Percentiles rank a stretch among this genome's conserved stretches.
phyloP scores from a whole-genome alignment of 805 yeast genomes.

The Candida hispaniensis region DNA sequence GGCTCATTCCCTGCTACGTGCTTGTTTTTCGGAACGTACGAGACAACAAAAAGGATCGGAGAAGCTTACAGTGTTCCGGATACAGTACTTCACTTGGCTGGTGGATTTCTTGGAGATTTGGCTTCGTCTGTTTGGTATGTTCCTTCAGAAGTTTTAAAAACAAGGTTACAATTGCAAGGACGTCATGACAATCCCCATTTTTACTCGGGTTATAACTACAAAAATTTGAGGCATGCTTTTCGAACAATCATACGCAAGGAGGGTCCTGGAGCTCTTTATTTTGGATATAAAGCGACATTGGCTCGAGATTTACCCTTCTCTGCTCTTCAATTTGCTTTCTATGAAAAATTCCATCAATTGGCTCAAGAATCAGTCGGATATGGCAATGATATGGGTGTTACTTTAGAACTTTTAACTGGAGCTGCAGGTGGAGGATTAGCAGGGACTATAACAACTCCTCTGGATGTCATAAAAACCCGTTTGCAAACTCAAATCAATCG shows the following conservation, averaged over 20 bases:
- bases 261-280: constrained; percentile 66
- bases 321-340: constrained; percentile 91
- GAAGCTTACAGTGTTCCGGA: constrained; percentile 56
- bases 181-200: constrained; percentile 68
- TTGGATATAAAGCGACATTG: constrained; percentile 90
- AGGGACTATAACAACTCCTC: constrained; percentile 87
- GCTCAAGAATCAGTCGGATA: constrained; percentile 28
- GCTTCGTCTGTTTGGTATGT: constrained; percentile 83
- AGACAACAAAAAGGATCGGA: constrained; percentile 52
- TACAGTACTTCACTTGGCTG: constrained; percentile 64
- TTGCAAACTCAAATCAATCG: constrained; percentile 67
- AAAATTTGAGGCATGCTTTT: constrained; percentile 62
- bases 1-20: constrained; percentile 89
- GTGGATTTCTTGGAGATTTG: constrained; percentile 91
- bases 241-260: constrained; percentile 52
- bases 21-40: constrained; percentile 88
- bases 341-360: constrained; percentile 47
- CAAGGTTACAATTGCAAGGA: constrained; percentile 89
- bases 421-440: constrained; percentile 95
- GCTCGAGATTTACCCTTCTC: constrained; percentile 91
- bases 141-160: constrained; percentile 89
- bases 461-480: constrained; percentile 89
- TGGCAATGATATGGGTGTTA: constrained; percentile 28
- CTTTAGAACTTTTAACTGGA: constrained; percentile 70
- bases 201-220: constrained; percentile 76